These are phyloP conservation scores for Pilatotrama ljubarskyi DNA, from an alignment of 768 basidiomycete species.

Conservation along the genomic window DNA sequence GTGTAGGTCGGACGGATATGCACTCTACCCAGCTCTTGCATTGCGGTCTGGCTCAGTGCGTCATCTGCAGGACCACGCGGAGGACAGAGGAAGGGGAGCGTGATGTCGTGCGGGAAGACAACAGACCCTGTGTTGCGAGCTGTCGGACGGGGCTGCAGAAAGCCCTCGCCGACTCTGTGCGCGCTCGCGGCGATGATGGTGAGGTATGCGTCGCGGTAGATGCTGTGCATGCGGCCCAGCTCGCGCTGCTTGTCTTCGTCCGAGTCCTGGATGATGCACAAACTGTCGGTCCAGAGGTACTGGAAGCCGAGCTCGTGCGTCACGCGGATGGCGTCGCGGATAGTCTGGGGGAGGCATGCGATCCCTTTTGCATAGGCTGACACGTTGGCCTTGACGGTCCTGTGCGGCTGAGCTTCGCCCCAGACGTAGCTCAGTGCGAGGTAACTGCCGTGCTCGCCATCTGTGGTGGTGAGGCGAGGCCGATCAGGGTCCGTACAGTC, in stretches of 20 bases:
- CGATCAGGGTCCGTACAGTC: too few species aligned
- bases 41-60: too few species aligned
- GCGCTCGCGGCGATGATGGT: not conserved
- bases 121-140: not conserved
- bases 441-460: not conserved
- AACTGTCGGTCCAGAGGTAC: not conserved
- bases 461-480: not conserved
- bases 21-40: too few species aligned
- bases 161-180: not conserved
- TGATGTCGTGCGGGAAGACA: not conserved
- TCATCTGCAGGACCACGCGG: not conserved
- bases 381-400: not conserved
- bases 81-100: too few species aligned
- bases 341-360: not conserved
- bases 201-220: not conserved
- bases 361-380: not conserved
- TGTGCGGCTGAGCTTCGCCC: not conserved
- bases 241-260: not conserved
- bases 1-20: too few species aligned
- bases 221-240: not conserved
- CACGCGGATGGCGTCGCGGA: not conserved
- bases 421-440: not conserved
- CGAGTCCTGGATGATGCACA: conserved; percentile 1
- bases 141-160: not conserved
- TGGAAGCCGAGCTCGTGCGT: not conserved